These are phyloP conservation scores for Tuber calosporum DNA, from an alignment of 495 filamentous ascomycete species.

Conservation along the genomic window DNA sequence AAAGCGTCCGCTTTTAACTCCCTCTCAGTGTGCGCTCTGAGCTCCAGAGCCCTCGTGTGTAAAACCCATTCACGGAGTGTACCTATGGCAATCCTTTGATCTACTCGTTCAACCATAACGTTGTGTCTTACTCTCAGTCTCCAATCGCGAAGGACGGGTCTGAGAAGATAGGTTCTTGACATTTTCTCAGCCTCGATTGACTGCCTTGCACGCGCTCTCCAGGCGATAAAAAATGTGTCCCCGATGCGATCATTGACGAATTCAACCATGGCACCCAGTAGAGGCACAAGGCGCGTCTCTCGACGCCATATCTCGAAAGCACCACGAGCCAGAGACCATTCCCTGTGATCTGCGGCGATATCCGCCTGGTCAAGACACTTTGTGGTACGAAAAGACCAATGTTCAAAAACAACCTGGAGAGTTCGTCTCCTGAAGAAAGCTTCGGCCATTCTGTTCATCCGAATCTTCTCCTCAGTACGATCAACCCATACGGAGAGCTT, in stretches of 20 bases:
- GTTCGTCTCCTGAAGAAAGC: constrained; percentile 23
- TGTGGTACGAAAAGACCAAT: constrained; percentile 34
- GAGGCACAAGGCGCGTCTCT: constrained; percentile 25
- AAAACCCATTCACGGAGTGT: constrained; percentile 23
- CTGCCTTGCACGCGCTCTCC: constrained; percentile 33
- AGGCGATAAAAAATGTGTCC: constrained; percentile 20
- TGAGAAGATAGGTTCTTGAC: constrained; percentile 10
- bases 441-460: constrained; percentile 34
- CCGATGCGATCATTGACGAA: constrained; percentile 25
- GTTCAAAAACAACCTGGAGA: constrained; percentile 32
- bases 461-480: constrained; percentile 24
- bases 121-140: constrained; percentile 23
- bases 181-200: constrained; percentile 22
- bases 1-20: constrained; percentile 7
- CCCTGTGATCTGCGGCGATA: constrained; percentile 29
- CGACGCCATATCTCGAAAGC: constrained; percentile 35
- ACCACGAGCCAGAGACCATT: constrained; percentile 30
- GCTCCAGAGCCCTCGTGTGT: constrained; percentile 15
- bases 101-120: constrained; percentile 21
- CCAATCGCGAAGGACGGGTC: constrained; percentile 24
- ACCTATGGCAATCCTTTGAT: constrained; percentile 5
- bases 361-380: constrained; percentile 29
- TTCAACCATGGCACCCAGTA: constrained; percentile 14
- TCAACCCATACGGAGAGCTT: constrained; percentile 28
- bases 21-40: constrained; percentile 4